Conservation (phyloP, 345 rosid species). For the Melastoma malabathricum region DNA sequence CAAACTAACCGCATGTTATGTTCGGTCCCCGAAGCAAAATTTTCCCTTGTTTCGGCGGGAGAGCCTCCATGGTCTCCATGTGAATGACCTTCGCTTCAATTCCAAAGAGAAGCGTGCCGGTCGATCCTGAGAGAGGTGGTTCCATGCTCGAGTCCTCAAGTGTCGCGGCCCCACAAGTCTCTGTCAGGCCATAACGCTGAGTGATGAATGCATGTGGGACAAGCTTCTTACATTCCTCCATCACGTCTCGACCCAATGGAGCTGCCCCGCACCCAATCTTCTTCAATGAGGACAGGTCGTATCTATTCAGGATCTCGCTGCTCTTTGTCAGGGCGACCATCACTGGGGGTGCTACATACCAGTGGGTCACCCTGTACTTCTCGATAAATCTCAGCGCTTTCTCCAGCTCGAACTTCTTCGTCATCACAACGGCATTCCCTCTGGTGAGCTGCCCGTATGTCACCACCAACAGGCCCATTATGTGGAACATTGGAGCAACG, state of each 20-base stretch:
- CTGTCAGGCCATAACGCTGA: conserved; percentile 37
- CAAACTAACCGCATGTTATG: conserved; percentile 32
- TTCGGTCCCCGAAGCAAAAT: conserved; percentile 36
- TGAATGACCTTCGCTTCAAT: conserved; percentile 25
- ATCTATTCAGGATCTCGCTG: conserved; percentile 7
- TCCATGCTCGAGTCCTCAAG: conserved; percentile 19
- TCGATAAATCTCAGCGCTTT: conserved; percentile 19
- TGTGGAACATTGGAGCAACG: no score
- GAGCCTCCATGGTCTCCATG: conserved; percentile 18
- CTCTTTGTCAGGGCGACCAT: conserved; percentile 22
- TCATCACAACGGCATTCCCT: conserved; percentile 26
- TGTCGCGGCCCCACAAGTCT: conserved; percentile 21
- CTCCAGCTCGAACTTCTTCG: conserved; percentile 31
- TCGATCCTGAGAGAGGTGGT: conserved; percentile 15
- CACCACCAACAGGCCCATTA: conserved; percentile 18
- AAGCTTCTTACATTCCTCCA: conserved; percentile 15
- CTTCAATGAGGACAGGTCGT: conserved; percentile 26
- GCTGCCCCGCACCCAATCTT: conserved; percentile 30
- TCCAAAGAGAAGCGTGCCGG: conserved; percentile 25
- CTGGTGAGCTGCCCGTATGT: conserved; percentile 19
- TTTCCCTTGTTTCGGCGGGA: conserved; percentile 27
- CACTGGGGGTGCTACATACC: conserved; percentile 33
- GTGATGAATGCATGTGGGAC: no score
- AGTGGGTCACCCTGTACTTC: conserved; percentile 20
- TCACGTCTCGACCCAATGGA: conserved; percentile 29